Evolutionary conservation across 1,284 basidiomycete genomes (phyloP), one percentile per base, ranked within the genome.

Genomic region (Leccinum solheimii): DNA sequence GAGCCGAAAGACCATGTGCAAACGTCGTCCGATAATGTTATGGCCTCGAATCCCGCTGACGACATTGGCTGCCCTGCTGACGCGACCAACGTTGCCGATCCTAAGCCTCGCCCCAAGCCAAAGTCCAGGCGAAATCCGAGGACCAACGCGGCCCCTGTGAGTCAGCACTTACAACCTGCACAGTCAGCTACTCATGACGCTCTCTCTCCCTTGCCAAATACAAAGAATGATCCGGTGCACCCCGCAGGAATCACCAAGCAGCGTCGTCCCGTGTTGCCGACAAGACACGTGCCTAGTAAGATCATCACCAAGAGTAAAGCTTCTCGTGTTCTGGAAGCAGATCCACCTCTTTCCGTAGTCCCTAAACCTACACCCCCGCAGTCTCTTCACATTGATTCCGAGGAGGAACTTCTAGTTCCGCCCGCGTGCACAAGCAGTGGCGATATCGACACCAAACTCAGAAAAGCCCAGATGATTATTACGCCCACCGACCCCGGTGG

Each of bases 71-170:
- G 45, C 14, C 50, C 55, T 7, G 16, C 54, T 54, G 65, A 66
- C 10, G 27, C 50, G 32, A 50, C 19, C 10, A 43, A 26, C 16
- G 43, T 56, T 54, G 23, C 56, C 30, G 52, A 49, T 21, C 53
- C 56, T 51, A 26, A 7, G 16, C 59, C 49, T 49, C 60, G 11
- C 7, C 23, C 23, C 49, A 26, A 50, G 23, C 7, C 23, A 14
- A 50, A 27, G 49, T 40, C 59, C 21, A 69, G 60, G 57, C 61
- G 70, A 69, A 69, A 67, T 63, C 72, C 72, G 68, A 75, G 68
- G 74, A 72, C 56, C 32, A 71, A 30, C 1, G 30, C 55, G 10
- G 64, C 63, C 34, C 57, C 53, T 43, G 70, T 75, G 68, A 72
- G 70, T 69, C 57, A 64, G 56, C 63, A 40, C 36, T 45, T 27